phyloP scores from a whole-genome alignment of 805 yeast species.

The Candida bentonensis region DNA sequence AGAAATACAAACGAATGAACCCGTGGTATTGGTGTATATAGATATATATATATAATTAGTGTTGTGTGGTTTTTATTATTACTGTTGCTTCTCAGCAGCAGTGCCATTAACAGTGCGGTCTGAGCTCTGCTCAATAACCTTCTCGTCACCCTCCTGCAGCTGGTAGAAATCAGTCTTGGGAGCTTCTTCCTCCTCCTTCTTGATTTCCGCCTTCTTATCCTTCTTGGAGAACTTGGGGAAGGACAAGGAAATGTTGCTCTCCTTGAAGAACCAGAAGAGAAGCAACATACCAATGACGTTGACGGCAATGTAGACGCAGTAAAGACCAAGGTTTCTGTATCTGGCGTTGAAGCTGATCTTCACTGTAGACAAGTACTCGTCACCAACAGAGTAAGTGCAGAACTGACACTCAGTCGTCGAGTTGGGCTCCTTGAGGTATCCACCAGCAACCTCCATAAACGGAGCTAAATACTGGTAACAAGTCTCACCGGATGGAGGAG shows the following conservation, averaged over 20 bases:
- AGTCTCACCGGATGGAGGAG: conserved; percentile 47
- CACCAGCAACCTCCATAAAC: conserved; percentile 32
- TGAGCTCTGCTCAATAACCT: conserved; percentile 1
- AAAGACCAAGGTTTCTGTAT: conserved; percentile 58
- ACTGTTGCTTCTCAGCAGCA: no score
- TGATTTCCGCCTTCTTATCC: background rate
- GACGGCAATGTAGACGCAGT: conserved; percentile 42
- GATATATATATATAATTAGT: no score
- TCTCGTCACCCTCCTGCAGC: conserved; percentile 8
- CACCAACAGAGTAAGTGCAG: conserved; percentile 27
- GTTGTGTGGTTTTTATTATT: no score
- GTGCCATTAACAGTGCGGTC: no score
- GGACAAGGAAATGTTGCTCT: conserved; percentile 6
- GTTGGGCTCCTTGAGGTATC: conserved; percentile 42
- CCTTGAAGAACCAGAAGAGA: conserved; percentile 20
- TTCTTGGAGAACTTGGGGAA: background rate
- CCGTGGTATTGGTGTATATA: no score
- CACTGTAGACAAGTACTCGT: conserved; percentile 29
- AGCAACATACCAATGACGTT: conserved; percentile 27
- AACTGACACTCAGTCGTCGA: conserved; percentile 30
- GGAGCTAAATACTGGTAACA: conserved; percentile 41
- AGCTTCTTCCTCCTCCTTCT: conserved; percentile 3
- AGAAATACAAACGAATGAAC: no score
- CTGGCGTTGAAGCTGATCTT: conserved; percentile 32
- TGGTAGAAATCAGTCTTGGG: conserved; percentile 4